These are phyloP conservation scores for Apiotrichum domesticum DNA, from an alignment of 1,284 basidiomycete genomes.

Conservation along the genomic window DNA sequence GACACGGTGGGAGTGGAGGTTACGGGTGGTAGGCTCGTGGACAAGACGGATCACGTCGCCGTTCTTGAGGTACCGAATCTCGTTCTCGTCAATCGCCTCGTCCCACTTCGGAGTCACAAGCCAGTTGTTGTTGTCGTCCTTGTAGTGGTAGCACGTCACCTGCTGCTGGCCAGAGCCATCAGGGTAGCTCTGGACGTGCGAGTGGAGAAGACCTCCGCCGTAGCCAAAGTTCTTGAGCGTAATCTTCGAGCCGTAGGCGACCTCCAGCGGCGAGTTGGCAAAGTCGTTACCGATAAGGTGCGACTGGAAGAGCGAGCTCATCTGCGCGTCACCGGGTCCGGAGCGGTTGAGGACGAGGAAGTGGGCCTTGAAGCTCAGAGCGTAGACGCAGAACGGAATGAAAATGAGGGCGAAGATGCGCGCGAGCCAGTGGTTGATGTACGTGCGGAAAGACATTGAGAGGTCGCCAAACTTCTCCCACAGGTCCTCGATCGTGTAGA, in stretches of 20 bases:
- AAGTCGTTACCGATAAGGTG: conserved; percentile 93
- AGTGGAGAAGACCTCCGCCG: conserved; percentile 93
- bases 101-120: conserved; percentile 69
- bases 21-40: conserved; percentile 74
- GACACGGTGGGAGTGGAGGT: conserved; percentile 87
- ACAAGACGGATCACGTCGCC: conserved; percentile 75
- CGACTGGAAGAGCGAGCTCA: conserved; percentile 98
- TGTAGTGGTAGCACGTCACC: conserved; percentile 99
- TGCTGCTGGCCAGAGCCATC: conserved; percentile 92
- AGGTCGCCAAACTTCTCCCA: conserved; percentile 99
- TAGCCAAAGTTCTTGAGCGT: conserved; percentile 98
- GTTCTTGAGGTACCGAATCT: conserved; percentile 65
- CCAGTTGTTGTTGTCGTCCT: conserved; percentile 97
- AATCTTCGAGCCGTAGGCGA: conserved; percentile 83
- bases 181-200: conserved; percentile 91
- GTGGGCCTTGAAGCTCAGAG: conserved; percentile 91
- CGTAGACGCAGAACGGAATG: conserved; percentile 84
- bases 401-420: conserved; percentile 80
- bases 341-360: conserved; percentile 90
- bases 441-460: conserved; percentile 76
- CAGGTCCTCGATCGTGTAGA: conserved; percentile 95
- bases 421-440: conserved; percentile 86
- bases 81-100: conserved; percentile 59
- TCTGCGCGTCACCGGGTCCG: conserved; percentile 94
- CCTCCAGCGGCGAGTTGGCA: conserved; percentile 75